A percentile compares a stretch with the other conserved stretches of the same genome.
These are phyloP conservation scores for Rhodotorula sp. DNA, from an alignment of 1,284 basidiomycete species.

Conservation along the genomic window DNA sequence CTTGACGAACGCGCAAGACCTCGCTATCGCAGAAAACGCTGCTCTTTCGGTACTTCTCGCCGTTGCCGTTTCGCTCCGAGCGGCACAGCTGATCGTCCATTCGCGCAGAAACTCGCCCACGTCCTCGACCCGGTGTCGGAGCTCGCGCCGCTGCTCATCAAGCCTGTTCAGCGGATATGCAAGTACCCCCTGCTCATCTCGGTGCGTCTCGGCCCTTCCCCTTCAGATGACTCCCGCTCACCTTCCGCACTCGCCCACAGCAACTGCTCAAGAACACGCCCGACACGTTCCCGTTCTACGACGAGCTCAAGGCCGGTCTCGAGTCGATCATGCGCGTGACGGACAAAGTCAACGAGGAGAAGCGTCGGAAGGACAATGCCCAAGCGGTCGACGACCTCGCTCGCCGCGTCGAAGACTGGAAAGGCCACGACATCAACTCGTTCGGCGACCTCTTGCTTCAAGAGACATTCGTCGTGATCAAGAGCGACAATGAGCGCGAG, in stretches of 20 bases:
- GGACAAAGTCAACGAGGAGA: constrained; percentile 93
- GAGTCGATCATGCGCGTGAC: constrained; percentile 88
- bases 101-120: constrained; percentile 40
- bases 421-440: constrained; percentile 89
- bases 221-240: neutral
- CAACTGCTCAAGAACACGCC: constrained; percentile 65
- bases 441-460: constrained; percentile 92
- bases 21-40: constrained; percentile 80
- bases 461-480: constrained; percentile 93
- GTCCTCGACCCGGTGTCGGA: constrained; percentile 59
- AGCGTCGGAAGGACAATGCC: constrained; percentile 75
- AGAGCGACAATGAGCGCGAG: constrained; percentile 93
- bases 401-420: constrained; percentile 95
- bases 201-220: constrained; percentile 49
- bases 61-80: neutral
- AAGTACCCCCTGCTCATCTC: constrained; percentile 69
- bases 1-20: constrained; percentile 80
- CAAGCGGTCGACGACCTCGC: constrained; percentile 87
- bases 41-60: constrained; percentile 63
- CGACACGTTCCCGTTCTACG: constrained; percentile 64
- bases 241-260: constrained; percentile 22
- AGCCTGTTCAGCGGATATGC: constrained; percentile 72
- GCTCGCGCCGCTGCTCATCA: constrained; percentile 79
- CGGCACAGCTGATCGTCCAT: too few species aligned
- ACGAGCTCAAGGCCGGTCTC: constrained; percentile 79